Conservation (phyloP, 2,329 filamentous ascomycete genomes). For the Fusarium albosuccineum region DNA sequence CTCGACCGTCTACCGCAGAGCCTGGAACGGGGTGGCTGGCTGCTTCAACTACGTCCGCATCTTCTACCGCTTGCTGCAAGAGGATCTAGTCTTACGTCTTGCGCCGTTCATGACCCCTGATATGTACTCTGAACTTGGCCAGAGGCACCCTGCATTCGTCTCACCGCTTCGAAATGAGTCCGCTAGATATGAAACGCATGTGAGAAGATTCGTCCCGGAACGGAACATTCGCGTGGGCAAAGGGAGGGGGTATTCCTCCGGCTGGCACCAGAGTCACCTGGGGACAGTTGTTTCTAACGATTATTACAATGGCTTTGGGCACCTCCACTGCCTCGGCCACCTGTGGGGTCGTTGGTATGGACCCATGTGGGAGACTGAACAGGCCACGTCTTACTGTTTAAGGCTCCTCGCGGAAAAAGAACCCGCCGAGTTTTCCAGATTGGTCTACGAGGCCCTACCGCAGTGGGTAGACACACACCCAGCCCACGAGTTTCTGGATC, state of each 20-base stretch:
- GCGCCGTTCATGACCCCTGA: slow-evolving; percentile 1
- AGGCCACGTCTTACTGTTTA: neutral
- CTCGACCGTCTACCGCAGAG: slow-evolving; percentile 20
- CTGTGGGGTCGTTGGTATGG: neutral
- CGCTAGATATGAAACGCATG: no score
- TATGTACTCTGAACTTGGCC: slow-evolving; percentile 1
- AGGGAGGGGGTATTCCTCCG: neutral
- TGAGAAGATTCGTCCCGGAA: no score
- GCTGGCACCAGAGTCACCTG: no score
- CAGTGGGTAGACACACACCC: neutral
- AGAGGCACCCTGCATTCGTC: neutral
- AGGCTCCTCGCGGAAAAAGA: neutral
- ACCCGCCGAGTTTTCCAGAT: neutral
- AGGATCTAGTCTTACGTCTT: slow-evolving; percentile 7
- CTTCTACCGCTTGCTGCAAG: neutral
- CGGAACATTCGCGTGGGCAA: fast-evolving
- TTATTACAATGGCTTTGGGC: neutral
- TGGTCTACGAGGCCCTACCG: neutral
- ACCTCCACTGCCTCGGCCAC: neutral
- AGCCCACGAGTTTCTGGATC: neutral
- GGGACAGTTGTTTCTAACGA: no score
- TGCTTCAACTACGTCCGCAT: slow-evolving; percentile 9
- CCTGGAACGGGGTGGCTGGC: neutral
- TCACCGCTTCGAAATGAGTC: neutral
- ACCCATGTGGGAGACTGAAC: neutral